Conservation (phyloP, 176 grass and related monocot species). For the Echinochloa phyllopogon region DNA sequence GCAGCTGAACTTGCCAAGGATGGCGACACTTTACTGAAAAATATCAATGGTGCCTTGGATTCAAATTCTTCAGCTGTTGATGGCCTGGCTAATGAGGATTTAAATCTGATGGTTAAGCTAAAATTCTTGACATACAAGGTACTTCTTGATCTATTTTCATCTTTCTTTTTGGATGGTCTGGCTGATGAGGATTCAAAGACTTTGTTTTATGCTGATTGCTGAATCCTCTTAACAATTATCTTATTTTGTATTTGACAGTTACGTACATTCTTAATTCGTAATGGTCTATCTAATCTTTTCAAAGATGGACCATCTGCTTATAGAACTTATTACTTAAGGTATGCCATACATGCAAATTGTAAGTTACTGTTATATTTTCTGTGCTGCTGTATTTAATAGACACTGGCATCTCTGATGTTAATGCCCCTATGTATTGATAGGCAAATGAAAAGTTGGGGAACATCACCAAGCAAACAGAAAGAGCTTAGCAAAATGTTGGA, state of each 20-base stretch:
- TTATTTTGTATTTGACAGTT: constrained; percentile 60
- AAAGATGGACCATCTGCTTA: constrained; percentile 90
- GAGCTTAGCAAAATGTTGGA: constrained; percentile 98
- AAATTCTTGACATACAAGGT: constrained; percentile 99
- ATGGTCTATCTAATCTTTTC: constrained; percentile 87
- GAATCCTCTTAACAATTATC: constrained; percentile 47
- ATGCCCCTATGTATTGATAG: constrained; percentile 51
- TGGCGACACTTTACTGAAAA: constrained; percentile 63
- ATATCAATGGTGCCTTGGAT: constrained; percentile 64
- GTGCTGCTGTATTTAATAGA: constrained; percentile 17
- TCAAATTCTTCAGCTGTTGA: constrained; percentile 54
- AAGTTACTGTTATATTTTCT: constrained; percentile 2
- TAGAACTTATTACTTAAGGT: constrained; percentile 96
- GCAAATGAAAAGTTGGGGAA: constrained; percentile 96
- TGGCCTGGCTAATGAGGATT: constrained; percentile 86
- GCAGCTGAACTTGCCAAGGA: constrained; percentile 72
- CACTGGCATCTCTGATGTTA: constrained; percentile 37
- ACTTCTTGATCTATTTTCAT: constrained; percentile 36
- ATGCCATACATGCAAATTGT: constrained; percentile 36
- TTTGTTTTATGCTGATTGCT: constrained; percentile 39
- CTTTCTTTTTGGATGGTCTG: constrained; percentile 11
- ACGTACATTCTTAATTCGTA: constrained; percentile 97
- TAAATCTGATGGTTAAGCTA: constrained; percentile 95
- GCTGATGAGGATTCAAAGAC: neutral
- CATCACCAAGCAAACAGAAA: constrained; percentile 80